Percentiles rank a stretch among this genome's conserved stretches.
These are phyloP conservation scores for Suhomyces wounanorum DNA, from an alignment of 1,139 yeast species.

Conservation along the genomic window DNA sequence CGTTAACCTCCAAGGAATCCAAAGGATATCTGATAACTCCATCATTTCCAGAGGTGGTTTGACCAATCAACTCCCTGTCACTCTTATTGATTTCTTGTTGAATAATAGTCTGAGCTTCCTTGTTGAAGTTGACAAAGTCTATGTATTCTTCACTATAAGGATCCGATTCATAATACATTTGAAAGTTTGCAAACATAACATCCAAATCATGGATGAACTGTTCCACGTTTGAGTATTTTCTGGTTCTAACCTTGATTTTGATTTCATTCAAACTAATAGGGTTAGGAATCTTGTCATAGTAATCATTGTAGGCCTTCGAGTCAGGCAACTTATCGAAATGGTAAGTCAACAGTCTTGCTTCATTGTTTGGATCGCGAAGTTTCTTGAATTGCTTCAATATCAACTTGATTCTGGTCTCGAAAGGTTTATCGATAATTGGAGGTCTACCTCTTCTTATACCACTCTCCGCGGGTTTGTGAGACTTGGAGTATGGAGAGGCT, in stretches of 20 bases:
- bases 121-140: slow-evolving; percentile 64
- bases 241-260: slow-evolving; percentile 79
- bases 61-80: slow-evolving; percentile 74
- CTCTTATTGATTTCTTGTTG: slow-evolving; percentile 77
- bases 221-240: slow-evolving; percentile 77
- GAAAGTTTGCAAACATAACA: slow-evolving; percentile 74
- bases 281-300: slow-evolving; percentile 59
- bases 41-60: slow-evolving; percentile 59
- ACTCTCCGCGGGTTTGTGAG: slow-evolving; percentile 41
- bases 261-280: slow-evolving; percentile 86
- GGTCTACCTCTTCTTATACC: slow-evolving; percentile 90
- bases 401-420: slow-evolving; percentile 87
- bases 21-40: slow-evolving; percentile 70
- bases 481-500: slow-evolving; percentile 13
- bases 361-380: slow-evolving; percentile 56
- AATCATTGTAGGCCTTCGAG: slow-evolving; percentile 62
- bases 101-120: slow-evolving; percentile 59
- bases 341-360: slow-evolving; percentile 50
- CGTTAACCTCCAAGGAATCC: slow-evolving; percentile 71
- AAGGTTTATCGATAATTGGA: slow-evolving; percentile 92
- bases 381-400: slow-evolving; percentile 80
- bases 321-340: slow-evolving; percentile 87
- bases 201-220: slow-evolving; percentile 75
- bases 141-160: slow-evolving; percentile 57
- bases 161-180: slow-evolving; percentile 57